Evolutionary conservation across 495 filamentous ascomycete species (phyloP).

Genomic region (Aspergillus diversus): DNA sequence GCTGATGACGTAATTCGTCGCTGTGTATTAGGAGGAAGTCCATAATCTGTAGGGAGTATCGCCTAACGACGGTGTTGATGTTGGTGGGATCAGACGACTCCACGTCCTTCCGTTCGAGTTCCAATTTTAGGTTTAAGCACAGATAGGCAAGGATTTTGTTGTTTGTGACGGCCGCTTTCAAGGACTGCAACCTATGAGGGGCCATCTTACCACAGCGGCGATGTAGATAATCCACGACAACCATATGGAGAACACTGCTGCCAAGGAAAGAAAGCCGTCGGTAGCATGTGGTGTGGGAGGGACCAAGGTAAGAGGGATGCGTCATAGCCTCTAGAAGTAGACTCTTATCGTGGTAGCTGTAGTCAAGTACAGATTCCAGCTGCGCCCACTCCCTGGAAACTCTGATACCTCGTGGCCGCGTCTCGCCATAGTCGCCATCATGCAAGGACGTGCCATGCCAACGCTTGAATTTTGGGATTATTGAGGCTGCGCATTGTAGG

Average conservation of each 20-base stretch:
- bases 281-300: constrained; percentile 3
- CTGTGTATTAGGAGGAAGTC: background rate
- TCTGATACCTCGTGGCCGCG: background rate
- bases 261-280: constrained; percentile 13
- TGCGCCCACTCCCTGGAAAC: background rate
- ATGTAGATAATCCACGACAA: constrained; percentile 7
- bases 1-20: background rate
- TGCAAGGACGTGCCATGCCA: constrained; percentile 7
- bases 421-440: constrained; percentile 6
- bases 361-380: constrained; percentile 13
- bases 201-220: background rate
- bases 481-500: background rate
- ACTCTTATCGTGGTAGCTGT: constrained; percentile 11
- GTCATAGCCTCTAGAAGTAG: constrained; percentile 13
- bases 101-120: background rate
- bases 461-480: constrained; percentile 9
- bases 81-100: background rate
- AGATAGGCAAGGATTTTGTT: constrained; percentile 6
- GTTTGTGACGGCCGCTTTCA: constrained; percentile 14
- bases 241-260: constrained; percentile 3
- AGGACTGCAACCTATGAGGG: constrained; percentile 2
- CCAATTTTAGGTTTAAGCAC: constrained; percentile 2
- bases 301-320: constrained; percentile 9
- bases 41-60: background rate
- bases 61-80: background rate